phyloP scores from a whole-genome alignment of 163 green algal species.

The Trebouxiophyceae sp. region DNA sequence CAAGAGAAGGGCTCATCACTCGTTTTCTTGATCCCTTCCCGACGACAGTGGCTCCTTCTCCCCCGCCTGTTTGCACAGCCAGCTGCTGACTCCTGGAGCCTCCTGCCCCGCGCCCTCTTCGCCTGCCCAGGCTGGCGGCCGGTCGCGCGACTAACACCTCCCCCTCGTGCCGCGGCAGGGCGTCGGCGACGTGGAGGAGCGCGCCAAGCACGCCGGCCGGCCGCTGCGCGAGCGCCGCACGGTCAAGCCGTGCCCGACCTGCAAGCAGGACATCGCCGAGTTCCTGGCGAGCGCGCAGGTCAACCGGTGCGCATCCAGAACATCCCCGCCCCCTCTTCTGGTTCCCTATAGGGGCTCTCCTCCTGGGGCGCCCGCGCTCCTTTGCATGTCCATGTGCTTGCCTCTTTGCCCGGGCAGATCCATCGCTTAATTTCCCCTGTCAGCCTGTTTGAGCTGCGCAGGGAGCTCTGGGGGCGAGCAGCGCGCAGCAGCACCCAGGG shows the following conservation, averaged over 20 bases:
- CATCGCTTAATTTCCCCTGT: too few species aligned
- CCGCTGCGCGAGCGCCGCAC: conserved; percentile 57
- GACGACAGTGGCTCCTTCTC: too few species aligned
- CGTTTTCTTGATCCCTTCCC: too few species aligned
- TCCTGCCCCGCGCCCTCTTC: too few species aligned
- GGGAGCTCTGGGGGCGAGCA: too few species aligned
- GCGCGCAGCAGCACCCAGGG: too few species aligned
- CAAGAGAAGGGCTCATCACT: too few species aligned
- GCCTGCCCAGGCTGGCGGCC: conserved; percentile 11
- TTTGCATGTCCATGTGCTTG: too few species aligned
- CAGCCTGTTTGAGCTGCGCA: too few species aligned
- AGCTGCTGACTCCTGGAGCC: background rate
- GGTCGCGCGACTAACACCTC: conserved; percentile 1
- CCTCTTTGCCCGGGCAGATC: too few species aligned
- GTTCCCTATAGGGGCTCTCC: too few species aligned
- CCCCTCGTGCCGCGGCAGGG: conserved; percentile 6
- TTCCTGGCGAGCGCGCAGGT: conserved; percentile 58
- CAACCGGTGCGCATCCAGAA: conserved; percentile 30
- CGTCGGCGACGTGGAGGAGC: conserved; percentile 13
- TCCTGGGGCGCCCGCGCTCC: too few species aligned
- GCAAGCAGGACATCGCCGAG: conserved; percentile 66
- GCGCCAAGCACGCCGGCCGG: background rate
- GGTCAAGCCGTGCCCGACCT: conserved; percentile 73
- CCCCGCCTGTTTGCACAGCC: background rate
- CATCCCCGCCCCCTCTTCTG: background rate